Base-by-base conservation (phyloP, 1,284 basidiomycete species). In the Crucibulum parvulum region DNA sequence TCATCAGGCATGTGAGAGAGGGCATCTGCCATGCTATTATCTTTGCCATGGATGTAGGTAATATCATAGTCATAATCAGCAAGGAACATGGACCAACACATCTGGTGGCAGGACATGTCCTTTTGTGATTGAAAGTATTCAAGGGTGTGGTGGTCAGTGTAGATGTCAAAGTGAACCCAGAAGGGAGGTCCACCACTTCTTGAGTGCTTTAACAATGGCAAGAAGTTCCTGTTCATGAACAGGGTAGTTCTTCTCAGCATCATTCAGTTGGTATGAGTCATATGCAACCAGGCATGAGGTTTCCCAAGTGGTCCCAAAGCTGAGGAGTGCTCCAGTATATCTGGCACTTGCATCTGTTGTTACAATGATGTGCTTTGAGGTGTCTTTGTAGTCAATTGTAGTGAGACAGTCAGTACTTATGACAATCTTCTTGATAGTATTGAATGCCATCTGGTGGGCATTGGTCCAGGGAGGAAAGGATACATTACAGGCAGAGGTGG, bases 91-190 rank as follows among this genome's bases (percentile, higher is more conserved):
- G 72, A 65, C 80, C 81, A 84, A 0, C 70, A 64, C 0, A 68
- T 66, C 60, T 80, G 81, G 0, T 72, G 55, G 0, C 62, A 47
- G 0, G 78, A 79, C 0, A 82, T 66, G 6, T 80, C 69, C 8
- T 63, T 52, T 51, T 84, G 79, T 0, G 61, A 63, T 1, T 65
- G 3, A 47, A 84, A 71, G 41, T 63, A 69, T 16, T 79, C 68
- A 0, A 84, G 67, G 0, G 76, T 81, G 0, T 65, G 51, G 58
- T 85, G 82, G 60, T 83, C 77, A 0, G 78, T 81, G 51, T 71
- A 74, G 0, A 68, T 53, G 0, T 56, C 51, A 43, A 83, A 73
- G 0, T 57, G 66, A 0, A 59, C 78, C 79, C 0, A 82, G 45
- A 0, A 83, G 64, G 15, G 77, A 68, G 0, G 62, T 50, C 0